phyloP scores from a whole-genome alignment of 352 stramenopile genomes.

The Globisporangium acanthophoron region DNA sequence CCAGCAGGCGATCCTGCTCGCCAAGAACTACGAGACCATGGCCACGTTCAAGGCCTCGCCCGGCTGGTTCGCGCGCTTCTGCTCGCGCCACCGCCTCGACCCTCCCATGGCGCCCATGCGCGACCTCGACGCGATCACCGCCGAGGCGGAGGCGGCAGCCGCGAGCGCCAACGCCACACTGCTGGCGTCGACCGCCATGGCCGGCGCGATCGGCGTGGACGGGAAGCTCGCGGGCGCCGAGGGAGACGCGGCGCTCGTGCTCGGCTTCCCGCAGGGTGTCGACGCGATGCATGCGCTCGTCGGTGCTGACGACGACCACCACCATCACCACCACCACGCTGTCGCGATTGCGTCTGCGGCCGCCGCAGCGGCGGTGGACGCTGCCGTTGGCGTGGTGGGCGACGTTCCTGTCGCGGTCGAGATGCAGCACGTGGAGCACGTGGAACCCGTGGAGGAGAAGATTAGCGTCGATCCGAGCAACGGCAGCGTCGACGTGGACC shows the following conservation, averaged over 20 bases:
- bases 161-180: slow-evolving; percentile 5
- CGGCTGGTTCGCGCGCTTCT: slow-evolving; percentile 86
- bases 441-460: not conserved
- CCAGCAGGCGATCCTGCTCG: slow-evolving; percentile 76
- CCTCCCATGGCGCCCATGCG: slow-evolving; percentile 29
- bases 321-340: not conserved
- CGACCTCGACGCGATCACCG: slow-evolving; percentile 4
- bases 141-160: slow-evolving; percentile 7
- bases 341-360: slow-evolving; percentile 16
- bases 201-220: not conserved
- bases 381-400: not conserved
- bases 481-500: slow-evolving; percentile 12
- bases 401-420: not conserved
- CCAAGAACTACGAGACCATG: slow-evolving; percentile 85
- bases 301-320: slow-evolving; percentile 1
- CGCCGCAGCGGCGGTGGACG: slow-evolving; percentile 6
- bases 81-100: slow-evolving; percentile 76
- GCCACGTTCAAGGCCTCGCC: slow-evolving; percentile 81
- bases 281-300: slow-evolving; percentile 9
- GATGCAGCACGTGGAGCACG: not conserved
- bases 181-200: not conserved
- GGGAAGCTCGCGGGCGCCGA: slow-evolving; percentile 1
- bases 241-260: slow-evolving; percentile 5
- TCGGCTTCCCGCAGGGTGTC: slow-evolving; percentile 10
- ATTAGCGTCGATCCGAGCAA: not conserved